These are phyloP conservation scores for Gentiana straminea DNA, from an alignment of 257 asterid genomes.

Conservation along the genomic window DNA sequence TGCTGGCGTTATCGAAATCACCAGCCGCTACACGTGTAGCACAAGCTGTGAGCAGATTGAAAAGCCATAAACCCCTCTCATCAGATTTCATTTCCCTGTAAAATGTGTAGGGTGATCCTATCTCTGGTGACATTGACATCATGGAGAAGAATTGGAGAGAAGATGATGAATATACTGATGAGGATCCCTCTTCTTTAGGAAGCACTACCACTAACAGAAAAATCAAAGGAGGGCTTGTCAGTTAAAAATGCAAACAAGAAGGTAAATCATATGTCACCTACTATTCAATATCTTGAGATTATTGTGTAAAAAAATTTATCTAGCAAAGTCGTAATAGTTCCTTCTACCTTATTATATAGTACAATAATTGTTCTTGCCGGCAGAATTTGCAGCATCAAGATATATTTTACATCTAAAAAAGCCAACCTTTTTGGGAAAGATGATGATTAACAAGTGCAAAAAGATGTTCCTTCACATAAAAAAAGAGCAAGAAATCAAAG, in stretches of 20 bases:
- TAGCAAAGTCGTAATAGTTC: too few relatives aligned
- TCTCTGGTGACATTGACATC: conserved; percentile 53
- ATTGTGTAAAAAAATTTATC: background rate
- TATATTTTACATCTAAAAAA: too few relatives aligned
- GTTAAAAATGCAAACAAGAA: background rate
- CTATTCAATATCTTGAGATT: background rate
- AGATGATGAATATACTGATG: conserved; percentile 47
- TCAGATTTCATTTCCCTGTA: conserved; percentile 51
- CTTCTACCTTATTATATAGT: too few relatives aligned
- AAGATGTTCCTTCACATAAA: too few relatives aligned
- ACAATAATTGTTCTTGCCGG: too few relatives aligned
- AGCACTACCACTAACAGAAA: conserved; percentile 12
- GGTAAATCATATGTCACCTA: background rate
- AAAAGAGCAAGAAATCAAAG: too few relatives aligned
- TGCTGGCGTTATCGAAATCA: conserved; percentile 48
- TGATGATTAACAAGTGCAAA: too few relatives aligned
- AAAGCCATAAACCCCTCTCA: conserved; percentile 56
- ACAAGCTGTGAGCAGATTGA: conserved; percentile 47
- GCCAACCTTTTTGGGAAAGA: too few relatives aligned
- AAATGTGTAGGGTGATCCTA: conserved; percentile 50
- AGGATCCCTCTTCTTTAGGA: conserved; percentile 56
- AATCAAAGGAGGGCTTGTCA: background rate
- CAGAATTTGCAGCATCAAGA: too few relatives aligned
- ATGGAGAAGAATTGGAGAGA: conserved; percentile 48
- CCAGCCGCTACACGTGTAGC: conserved; percentile 59